Conservation (phyloP, 176 grass and related monocot genomes). For the Alopecurus myosuroides region DNA sequence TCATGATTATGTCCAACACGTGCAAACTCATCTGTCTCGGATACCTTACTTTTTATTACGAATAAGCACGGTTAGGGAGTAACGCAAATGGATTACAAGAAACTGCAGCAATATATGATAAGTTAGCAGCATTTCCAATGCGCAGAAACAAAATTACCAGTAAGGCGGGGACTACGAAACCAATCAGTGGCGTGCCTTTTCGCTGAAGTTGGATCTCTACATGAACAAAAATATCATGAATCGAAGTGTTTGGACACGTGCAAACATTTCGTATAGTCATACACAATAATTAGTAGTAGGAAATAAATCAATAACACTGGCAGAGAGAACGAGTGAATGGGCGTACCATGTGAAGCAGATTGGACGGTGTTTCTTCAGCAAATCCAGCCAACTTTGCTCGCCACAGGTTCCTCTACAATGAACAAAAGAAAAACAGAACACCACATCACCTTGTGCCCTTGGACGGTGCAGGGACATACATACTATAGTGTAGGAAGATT, state of each 20-base stretch:
- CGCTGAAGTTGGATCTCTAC: not conserved
- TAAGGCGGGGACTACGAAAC: not conserved
- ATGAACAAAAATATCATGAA: not conserved
- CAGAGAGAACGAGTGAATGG: not conserved
- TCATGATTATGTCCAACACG: not conserved
- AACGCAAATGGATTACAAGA: not conserved
- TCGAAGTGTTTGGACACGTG: not conserved
- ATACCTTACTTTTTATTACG: not conserved
- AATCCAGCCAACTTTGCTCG: conserved; percentile 5
- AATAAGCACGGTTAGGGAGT: not conserved
- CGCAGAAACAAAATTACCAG: conserved; percentile 19
- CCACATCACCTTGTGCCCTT: not conserved
- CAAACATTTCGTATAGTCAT: not conserved
- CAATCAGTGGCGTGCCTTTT: not conserved
- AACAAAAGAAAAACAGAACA: not conserved
- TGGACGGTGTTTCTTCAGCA: not conserved
- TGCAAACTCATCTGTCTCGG: not conserved
- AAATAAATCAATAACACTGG: not conserved
- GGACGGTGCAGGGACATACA: not conserved
- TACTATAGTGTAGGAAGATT: not conserved
- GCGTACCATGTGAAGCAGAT: not conserved
- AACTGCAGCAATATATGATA: not conserved
- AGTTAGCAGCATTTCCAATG: not conserved
- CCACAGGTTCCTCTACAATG: not conserved
- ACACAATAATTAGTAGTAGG: not conserved